Base-by-base conservation (phyloP, 192 early-diverging fungal species). In the Podila verticillata region DNA sequence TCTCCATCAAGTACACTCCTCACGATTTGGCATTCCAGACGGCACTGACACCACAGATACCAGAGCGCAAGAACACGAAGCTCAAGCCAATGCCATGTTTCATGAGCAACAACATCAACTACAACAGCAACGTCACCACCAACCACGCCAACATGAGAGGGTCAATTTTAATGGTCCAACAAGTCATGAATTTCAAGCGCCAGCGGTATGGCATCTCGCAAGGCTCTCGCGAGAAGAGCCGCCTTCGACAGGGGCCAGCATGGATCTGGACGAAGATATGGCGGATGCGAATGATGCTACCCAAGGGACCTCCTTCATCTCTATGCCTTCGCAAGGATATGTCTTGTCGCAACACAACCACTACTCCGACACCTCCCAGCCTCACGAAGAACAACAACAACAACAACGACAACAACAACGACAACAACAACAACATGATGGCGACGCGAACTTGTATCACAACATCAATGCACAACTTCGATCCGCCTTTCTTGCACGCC, bases 181-280 rank as follows among this genome's bases (percentile, higher is more conserved):
- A 7, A 15, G 7, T 47, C n/a, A 26, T 54, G 35, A 4, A 60
- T n/a, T 26, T 20, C 19, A 63, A n/a, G 29, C 47, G 19, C 29
- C 73, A 63, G 30, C 68, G 57, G 63, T 72, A 31, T 60, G 48
- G 26, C 31, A 66, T 62, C 30, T 48, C 74, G 17, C 31, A 65
- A 1, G 63, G 82, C 48, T 67, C 74, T 48, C 81, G 82, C 48
- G 31, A 57, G 31, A 67, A 61, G 24, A 66, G 57, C 26, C 65
- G 66, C 66, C 79, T 68, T 47, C 66, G 75, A 56, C 82, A 85
- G 28, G 63, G 58, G 9, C 81, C 65, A 65, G 64, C 65, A 48
- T 83, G 36, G 81, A 83, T 26, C 84, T 82, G 34, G 83, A 84
- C 32, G 77, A 74, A 24, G 75, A 73, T 20, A 83, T 77, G 57